Base-by-base conservation (phyloP, 768 basidiomycete species). In the Lentinula aciculospora region DNA sequence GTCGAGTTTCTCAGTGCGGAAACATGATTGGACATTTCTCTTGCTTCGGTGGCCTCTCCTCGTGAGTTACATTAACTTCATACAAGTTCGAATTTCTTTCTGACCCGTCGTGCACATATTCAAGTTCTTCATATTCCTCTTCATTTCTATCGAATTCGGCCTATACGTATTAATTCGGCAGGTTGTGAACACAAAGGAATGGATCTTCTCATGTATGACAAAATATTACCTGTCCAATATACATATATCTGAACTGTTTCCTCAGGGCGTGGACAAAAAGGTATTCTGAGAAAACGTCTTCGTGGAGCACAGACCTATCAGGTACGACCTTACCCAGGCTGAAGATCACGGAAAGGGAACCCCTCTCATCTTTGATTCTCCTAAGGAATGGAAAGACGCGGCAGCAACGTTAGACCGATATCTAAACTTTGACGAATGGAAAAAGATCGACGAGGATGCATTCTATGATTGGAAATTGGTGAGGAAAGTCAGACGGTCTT, bases 391-490 rank as follows among this genome's bases (percentile, higher is more conserved):
- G 97, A 92, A 89, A 70, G 76, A 79, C 28, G 85, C 85, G 0
- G 97, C 97, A 1, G 71, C 79, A 54, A 79, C 77, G 40, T 68
- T 99, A 60, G 97, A 99, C 65, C 78, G 81, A 56, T 88, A 88
- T 73, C 76, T 98, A 27, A 79, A 86, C 5, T 96, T 97, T 64
- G 80, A 93, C 57, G 84, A 86, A 56, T 99, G 97, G 97, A 98
- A 98, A 69, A 78, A 76, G 53, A 69, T 84, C 10, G 91, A 96
- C 46, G 91, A 94, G 64, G 93, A 96, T 69, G 75, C 85, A 1
- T 97, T 88, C 62, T 98, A 95, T 68, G 97, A 98, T 64, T 95
- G 89, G 83, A 84, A 85, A 61, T 78, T 98, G 56, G 85, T 96
- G 19, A 77, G 81, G 60, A 92, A 89, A 79, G 92, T 96, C 27